A percentile compares a stretch with the other conserved stretches of the same genome.
These are phyloP conservation scores for Candida succiphila DNA, from an alignment of 805 yeast genomes.

Conservation along the genomic window DNA sequence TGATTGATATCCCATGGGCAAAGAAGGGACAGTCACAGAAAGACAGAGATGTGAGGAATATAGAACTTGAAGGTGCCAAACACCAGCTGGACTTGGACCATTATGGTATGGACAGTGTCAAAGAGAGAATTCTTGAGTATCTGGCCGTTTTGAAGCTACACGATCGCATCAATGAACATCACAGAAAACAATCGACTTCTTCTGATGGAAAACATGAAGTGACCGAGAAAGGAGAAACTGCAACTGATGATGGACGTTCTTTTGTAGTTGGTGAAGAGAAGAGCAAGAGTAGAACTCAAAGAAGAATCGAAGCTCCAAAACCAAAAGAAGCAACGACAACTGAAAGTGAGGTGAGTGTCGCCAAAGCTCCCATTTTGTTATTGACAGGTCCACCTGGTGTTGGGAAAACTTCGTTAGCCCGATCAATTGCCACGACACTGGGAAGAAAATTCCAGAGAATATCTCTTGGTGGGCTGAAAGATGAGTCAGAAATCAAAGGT, in stretches of 20 bases:
- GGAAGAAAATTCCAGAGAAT: conserved; percentile 70
- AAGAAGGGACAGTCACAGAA: conserved; percentile 17
- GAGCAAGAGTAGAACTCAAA: neutral
- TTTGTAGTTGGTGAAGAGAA: neutral
- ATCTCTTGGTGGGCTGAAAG: conserved; percentile 80
- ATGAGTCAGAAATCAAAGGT: conserved; percentile 84
- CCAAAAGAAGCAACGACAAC: neutral
- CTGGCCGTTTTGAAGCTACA: conserved; percentile 65
- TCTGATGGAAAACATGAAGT: neutral
- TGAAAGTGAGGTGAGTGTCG: neutral
- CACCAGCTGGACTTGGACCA: conserved; percentile 65
- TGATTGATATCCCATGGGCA: conserved; percentile 56
- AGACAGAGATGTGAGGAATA: conserved; percentile 18
- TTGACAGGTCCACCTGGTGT: conserved; percentile 93
- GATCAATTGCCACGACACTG: conserved; percentile 66
- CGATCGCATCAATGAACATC: conserved; percentile 9
- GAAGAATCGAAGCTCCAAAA: neutral
- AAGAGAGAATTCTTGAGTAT: conserved; percentile 68
- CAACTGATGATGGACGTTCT: too few species aligned
- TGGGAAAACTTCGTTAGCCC: conserved; percentile 83
- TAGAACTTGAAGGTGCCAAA: conserved; percentile 44
- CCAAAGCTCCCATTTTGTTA: conserved; percentile 61
- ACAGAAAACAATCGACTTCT: neutral
- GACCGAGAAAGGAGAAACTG: neutral
- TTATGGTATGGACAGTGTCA: conserved; percentile 65